These are phyloP conservation scores for Rhipidocladum racemiflorum DNA, from an alignment of 176 grass and related monocot genomes.

Conservation along the genomic window DNA sequence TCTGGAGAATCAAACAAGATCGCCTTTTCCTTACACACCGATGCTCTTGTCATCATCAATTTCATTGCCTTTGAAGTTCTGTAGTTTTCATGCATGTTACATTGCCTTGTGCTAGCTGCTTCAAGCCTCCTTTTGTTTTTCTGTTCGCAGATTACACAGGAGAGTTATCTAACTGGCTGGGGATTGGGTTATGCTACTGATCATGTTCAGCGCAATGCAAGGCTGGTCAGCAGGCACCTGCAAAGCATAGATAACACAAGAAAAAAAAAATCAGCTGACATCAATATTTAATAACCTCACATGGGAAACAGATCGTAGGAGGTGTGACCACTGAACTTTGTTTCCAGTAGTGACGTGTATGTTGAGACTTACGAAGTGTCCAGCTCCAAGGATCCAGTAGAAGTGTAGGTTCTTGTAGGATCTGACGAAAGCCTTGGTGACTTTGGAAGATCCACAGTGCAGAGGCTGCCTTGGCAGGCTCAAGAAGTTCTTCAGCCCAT, in stretches of 20 bases:
- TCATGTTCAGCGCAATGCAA: constrained; percentile 42
- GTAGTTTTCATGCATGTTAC: background rate
- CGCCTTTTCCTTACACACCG: background rate
- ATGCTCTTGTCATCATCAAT: background rate
- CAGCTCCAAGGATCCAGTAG: constrained; percentile 71
- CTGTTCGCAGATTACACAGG: background rate
- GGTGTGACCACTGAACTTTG: background rate
- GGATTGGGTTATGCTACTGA: constrained; percentile 49
- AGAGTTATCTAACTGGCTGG: constrained; percentile 30
- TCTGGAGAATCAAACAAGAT: background rate
- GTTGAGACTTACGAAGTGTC: constrained; percentile 57
- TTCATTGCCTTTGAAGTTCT: background rate
- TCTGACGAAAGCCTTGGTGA: constrained; percentile 40
- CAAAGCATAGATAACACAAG: background rate
- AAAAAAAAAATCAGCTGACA: background rate
- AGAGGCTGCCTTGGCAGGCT: constrained; percentile 32
- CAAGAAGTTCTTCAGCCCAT: constrained; percentile 51
- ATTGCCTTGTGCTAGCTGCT: background rate
- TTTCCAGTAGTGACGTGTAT: background rate
- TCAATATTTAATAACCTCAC: background rate
- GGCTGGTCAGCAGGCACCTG: constrained; percentile 52
- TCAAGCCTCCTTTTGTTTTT: background rate
- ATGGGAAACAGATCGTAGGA: constrained; percentile 1
- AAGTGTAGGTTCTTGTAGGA: constrained; percentile 57
- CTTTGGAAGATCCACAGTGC: constrained; percentile 27